Evolutionary conservation across 2,329 filamentous ascomycete genomes (phyloP), one percentile per base, ranked within the genome.

Genomic region (Alternaria angustiovoidea): DNA sequence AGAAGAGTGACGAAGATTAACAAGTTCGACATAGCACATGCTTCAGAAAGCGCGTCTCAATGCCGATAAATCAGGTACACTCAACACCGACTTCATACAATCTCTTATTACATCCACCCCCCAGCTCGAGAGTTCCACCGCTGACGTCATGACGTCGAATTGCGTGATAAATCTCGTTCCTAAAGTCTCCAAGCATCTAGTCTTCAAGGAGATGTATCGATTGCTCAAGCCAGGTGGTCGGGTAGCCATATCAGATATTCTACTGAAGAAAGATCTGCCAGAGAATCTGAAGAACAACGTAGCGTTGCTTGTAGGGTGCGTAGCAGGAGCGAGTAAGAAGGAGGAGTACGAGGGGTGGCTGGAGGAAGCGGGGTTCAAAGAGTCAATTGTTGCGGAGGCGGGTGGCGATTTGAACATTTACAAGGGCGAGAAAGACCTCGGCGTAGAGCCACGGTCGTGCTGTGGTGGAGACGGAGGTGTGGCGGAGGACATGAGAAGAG

Each of bases 191-290:
- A 74, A 75, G 51, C 63, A 49, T 1, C 18, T 52, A 3, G 68
- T 83, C 0, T 89, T 90, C 62, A 66, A 75, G 0, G 87, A 90
- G 71, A 88, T 89, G 67, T 80, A 80, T 57, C 82, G 88, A 1
- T 63, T 90, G 0, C 78, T 90, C 2, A 87, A 84, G 64, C 81
- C 84, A 0, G 84, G 85, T 4, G 88, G 88, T 0, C 76, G 87
- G 7, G 75, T 89, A 9, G 87, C 87, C 0, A 76, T 90, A 36
- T 85, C 82, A 2, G 88, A 90, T 67, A 88, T 89, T 11, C 76
- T 90, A 1, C 81, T 85, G 1, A 81, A 78, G 56, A 83, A 83
- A 68, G 67, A 76, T 8, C 75, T 89, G 1, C 77, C 86, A 0
- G 69, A 82, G 7, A 69, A 81, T n/a, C 69, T 89, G n/a, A 80